These are phyloP conservation scores for Pythium oligandrum DNA, from an alignment of 352 stramenopile genomes.

Conservation along the genomic window DNA sequence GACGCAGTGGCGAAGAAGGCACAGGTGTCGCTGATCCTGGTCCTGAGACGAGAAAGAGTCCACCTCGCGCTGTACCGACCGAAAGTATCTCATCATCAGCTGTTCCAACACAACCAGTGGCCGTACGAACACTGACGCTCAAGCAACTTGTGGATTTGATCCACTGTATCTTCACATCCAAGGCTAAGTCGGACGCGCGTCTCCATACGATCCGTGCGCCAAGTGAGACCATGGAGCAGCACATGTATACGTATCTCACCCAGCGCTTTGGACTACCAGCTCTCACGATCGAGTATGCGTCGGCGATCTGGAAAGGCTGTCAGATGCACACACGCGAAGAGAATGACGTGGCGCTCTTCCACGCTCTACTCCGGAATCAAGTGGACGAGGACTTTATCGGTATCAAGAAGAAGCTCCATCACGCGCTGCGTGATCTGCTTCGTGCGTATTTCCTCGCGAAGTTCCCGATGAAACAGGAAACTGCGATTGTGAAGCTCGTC, in stretches of 20 bases:
- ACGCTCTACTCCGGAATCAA: constrained; percentile 68
- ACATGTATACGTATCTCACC: constrained; percentile 87
- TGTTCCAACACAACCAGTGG: not conserved
- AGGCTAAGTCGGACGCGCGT: constrained; percentile 63
- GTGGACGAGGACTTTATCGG: constrained; percentile 76
- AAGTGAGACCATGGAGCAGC: constrained; percentile 84
- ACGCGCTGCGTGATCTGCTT: constrained; percentile 66
- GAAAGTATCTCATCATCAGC: not conserved
- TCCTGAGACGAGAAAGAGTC: no score
- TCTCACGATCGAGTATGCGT: constrained; percentile 76
- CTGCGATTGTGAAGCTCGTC: constrained; percentile 41
- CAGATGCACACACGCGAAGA: constrained; percentile 38
- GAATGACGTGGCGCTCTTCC: constrained; percentile 79
- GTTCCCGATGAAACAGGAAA: constrained; percentile 62
- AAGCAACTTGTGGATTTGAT: constrained; percentile 79
- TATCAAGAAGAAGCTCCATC: constrained; percentile 74
- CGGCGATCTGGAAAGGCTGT: constrained; percentile 74
- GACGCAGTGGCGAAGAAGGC: no score
- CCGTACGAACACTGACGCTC: constrained; percentile 47
- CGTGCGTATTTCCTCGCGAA: constrained; percentile 65
- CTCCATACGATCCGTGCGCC: constrained; percentile 32
- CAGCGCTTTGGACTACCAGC: constrained; percentile 76
- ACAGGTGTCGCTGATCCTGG: no score
- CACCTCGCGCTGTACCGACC: no score
- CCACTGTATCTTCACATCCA: constrained; percentile 66